These are phyloP conservation scores for Nyssa sinensis DNA, from an alignment of 148 eudicot genomes.

Conservation along the genomic window DNA sequence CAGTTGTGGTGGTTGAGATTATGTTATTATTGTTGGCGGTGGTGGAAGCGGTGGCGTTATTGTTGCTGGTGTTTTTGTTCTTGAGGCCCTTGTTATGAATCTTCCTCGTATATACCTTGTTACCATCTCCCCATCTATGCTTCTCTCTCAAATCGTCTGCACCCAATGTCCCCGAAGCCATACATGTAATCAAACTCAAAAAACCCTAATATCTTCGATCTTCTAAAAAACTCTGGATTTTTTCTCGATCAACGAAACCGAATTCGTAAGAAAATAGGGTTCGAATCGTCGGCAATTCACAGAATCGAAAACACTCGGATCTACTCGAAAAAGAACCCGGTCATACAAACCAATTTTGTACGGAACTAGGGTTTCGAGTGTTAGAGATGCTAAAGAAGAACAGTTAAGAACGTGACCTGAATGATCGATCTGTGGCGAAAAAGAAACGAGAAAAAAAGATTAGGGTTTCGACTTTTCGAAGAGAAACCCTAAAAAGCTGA, in stretches of 20 bases:
- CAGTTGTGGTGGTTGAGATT: neutral
- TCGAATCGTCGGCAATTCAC: neutral
- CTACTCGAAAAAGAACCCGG: neutral
- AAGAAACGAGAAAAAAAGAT: neutral
- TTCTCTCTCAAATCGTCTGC: constrained; percentile 22
- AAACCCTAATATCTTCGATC: constrained; percentile 20
- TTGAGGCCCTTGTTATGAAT: constrained; percentile 17
- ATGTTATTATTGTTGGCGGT: neutral
- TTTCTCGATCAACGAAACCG: constrained; percentile 4
- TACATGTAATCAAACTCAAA: constrained; percentile 22
- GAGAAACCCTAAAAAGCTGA: constrained; percentile 11
- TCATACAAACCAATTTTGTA: neutral
- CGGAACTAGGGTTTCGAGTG: neutral
- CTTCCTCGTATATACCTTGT: constrained; percentile 40
- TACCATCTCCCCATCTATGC: constrained; percentile 29
- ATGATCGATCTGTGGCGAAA: neutral
- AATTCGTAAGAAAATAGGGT: neutral
- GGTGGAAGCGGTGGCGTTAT: neutral
- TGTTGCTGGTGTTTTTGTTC: neutral
- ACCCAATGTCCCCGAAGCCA: constrained; percentile 43
- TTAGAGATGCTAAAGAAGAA: neutral
- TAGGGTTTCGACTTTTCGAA: constrained; percentile 16
- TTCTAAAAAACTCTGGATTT: constrained; percentile 13
- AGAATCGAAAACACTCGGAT: constrained; percentile 1
- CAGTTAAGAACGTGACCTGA: neutral